phyloP scores from a whole-genome alignment of 805 yeast species.

The Lipomyces sp. region DNA sequence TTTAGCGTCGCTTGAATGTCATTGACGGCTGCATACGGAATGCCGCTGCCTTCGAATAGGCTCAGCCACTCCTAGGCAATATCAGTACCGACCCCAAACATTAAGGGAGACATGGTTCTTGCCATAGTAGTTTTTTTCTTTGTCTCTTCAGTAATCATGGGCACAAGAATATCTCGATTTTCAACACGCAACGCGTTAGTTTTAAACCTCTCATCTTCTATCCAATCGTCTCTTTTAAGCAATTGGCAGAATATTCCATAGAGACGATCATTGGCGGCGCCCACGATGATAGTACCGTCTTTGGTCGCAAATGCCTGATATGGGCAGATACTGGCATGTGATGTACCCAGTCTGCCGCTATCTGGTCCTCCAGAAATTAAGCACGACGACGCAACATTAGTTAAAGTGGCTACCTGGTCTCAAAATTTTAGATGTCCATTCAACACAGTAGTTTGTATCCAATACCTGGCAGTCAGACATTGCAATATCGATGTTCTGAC shows the following conservation, averaged over 20 bases:
- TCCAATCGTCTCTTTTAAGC: conserved; percentile 48
- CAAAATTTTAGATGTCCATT: no score
- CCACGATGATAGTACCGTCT: conserved; percentile 49
- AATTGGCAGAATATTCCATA: conserved; percentile 46
- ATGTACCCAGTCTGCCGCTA: conserved; percentile 50
- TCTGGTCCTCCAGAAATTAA: conserved; percentile 45
- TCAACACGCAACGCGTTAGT: conserved; percentile 49
- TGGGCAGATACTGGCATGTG: conserved; percentile 51
- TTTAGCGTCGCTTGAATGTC: conserved; percentile 47
- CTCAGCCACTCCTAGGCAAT: conserved; percentile 45
- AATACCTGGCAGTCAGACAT: conserved; percentile 49
- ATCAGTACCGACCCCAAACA: background rate
- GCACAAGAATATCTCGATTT: conserved; percentile 45
- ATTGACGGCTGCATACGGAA: conserved; percentile 51
- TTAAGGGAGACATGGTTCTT: no score
- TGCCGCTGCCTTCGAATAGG: conserved; percentile 44
- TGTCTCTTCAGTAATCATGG: conserved; percentile 44
- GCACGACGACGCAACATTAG: no score
- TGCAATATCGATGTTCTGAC: conserved; percentile 49
- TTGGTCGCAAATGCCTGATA: conserved; percentile 50
- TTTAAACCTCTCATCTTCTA: conserved; percentile 42
- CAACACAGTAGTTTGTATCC: conserved; percentile 40
- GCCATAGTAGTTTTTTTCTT: conserved; percentile 25
- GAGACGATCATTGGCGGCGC: conserved; percentile 51
- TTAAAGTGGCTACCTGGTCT: no score